Base-by-base conservation (phyloP, 192 early-diverging fungal species). In the Coemansia sp. region DNA sequence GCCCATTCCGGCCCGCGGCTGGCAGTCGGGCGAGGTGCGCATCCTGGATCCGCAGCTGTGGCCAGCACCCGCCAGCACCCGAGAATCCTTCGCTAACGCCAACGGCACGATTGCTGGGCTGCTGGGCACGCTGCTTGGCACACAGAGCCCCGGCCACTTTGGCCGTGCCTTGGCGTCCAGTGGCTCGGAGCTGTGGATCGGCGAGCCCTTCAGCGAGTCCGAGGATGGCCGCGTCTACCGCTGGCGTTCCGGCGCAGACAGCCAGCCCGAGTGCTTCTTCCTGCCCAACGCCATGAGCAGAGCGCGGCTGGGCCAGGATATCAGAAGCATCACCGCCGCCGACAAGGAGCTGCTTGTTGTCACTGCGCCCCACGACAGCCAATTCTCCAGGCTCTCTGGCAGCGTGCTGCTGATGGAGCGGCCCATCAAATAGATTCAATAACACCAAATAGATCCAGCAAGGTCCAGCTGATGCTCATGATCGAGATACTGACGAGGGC, bases 21-120 rank as follows among this genome's bases (percentile, higher is more conserved):
- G 80, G 80, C 80, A 83, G 69, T 69, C 80, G 4, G 80, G 80
- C 55, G 75, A 75, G 16, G 80, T 83, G 57, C 80, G 80, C 1
- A 56, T 83, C 11, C 40, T 83, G 21, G 80, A 83, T 64, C 76
- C 75, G 11, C 18, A 36, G 15, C 68, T 46, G 5, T 83, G 80
- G 79, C 51, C 51, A 10, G 8, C 48, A 5, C 18, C 41, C 21
- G 36, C 19, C 7, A n/a, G 13, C 3, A n/a, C 60, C 18, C 16
- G 11, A 32, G 19, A 46, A 18, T 15, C 3, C n/a, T 8, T 8
- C 16, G 47, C 21, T 41, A 39, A 13, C 37, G 49, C 47, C 51
- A 45, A 41, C 16, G 48, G 65, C 13, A 39, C 21, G 0, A 19
- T 72, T 41, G 61, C 63, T 0, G 80, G 76, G 49, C 58, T 83